Evolutionary conservation across 208 protist genomes (phyloP).

Genomic region (Acanthamoeba royreba): DNA sequence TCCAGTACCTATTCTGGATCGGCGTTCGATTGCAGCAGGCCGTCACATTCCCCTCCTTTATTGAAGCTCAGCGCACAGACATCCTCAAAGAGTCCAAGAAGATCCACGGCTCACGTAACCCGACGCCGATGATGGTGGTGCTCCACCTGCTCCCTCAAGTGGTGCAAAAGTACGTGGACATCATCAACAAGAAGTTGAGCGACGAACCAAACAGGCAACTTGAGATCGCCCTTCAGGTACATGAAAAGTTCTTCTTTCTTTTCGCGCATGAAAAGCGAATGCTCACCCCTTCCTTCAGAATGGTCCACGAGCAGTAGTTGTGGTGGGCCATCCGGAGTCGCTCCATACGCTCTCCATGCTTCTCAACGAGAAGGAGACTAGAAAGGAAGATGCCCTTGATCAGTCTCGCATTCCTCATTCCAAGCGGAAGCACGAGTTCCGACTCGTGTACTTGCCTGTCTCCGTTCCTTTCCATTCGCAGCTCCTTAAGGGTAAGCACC

Average conservation of each 20-base stretch:
- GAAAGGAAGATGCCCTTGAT: constrained; percentile 36
- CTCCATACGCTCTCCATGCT: constrained; percentile 67
- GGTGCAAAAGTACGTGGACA: constrained; percentile 60
- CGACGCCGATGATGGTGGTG: constrained; percentile 71
- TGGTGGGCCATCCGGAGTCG: constrained; percentile 66
- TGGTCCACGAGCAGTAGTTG: constrained; percentile 63
- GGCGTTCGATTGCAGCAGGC: constrained; percentile 58
- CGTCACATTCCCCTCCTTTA: constrained; percentile 52
- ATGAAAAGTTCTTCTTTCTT: no score
- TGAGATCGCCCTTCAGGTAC: constrained; percentile 55
- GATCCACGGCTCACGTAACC: constrained; percentile 66
- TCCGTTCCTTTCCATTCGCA: constrained; percentile 77
- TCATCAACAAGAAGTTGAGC: constrained; percentile 65
- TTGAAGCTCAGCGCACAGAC: constrained; percentile 31
- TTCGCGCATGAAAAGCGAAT: no score
- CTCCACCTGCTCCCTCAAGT: constrained; percentile 33
- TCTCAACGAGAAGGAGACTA: constrained; percentile 61
- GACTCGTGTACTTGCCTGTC: constrained; percentile 72
- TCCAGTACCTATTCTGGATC: constrained; percentile 75
- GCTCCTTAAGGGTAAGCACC: constrained; percentile 51
- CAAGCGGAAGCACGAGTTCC: constrained; percentile 69
- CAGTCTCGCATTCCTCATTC: constrained; percentile 75
- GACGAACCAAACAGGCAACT: constrained; percentile 56
- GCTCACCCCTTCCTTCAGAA: no score
- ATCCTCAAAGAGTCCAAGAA: constrained; percentile 61